These are phyloP conservation scores for Trametes polyzona DNA, from an alignment of 1,284 basidiomycete genomes.

Conservation along the genomic window DNA sequence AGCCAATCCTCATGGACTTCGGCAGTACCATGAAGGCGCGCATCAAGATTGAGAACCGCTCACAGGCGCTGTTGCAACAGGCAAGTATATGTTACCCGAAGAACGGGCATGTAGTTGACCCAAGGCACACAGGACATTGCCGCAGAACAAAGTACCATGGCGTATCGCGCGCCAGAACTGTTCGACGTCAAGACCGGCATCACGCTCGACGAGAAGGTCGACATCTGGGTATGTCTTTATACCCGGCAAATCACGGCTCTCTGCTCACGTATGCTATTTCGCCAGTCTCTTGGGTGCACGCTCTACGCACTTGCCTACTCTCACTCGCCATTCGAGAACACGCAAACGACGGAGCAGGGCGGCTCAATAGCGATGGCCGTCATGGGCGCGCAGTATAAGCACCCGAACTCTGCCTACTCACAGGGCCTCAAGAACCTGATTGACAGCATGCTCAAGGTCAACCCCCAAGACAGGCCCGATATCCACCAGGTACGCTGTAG, in stretches of 20 bases:
- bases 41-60: conserved; percentile 77
- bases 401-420: conserved; percentile 82
- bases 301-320: conserved; percentile 91
- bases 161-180: conserved; percentile 92
- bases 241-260: background rate
- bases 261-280: background rate
- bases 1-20: conserved; percentile 97
- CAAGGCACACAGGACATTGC: conserved; percentile 75
- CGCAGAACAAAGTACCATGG: conserved; percentile 95
- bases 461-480: conserved; percentile 80
- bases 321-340: conserved; percentile 92
- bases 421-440: conserved; percentile 82
- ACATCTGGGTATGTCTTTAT: conserved; percentile 81
- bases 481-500: conserved; percentile 72
- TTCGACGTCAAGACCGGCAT: conserved; percentile 94
- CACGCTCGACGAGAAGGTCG: conserved; percentile 90
- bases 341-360: conserved; percentile 83
- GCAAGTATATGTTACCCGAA: conserved; percentile 37
- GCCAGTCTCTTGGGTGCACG: conserved; percentile 92
- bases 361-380: conserved; percentile 96
- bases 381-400: conserved; percentile 87
- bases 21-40: conserved; percentile 87
- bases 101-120: background rate
- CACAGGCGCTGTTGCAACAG: conserved; percentile 87
- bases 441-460: conserved; percentile 80